Conservation (phyloP, 163 green algal species). For the Chlorella variabilis region DNA sequence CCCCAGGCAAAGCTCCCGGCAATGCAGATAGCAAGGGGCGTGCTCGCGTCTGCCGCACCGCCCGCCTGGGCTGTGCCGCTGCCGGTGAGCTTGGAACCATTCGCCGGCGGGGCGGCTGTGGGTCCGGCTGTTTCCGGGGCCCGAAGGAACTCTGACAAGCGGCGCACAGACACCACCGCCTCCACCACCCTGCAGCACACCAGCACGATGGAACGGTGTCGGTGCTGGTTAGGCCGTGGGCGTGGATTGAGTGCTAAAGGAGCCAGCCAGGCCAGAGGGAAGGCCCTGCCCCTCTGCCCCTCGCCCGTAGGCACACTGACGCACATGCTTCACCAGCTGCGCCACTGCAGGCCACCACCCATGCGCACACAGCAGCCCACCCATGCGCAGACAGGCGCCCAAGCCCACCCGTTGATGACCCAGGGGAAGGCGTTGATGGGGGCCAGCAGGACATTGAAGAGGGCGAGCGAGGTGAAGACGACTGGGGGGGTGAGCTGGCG, state of each 20-base stretch:
- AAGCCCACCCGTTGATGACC: conserved; percentile 77
- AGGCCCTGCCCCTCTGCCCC: no score
- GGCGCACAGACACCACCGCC: conserved; percentile 70
- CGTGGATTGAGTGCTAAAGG: not conserved
- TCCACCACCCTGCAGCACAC: conserved; percentile 68
- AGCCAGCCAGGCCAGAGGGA: no score
- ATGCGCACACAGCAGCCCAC: no score
- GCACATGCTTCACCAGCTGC: no score
- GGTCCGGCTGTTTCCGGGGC: conserved; percentile 3
- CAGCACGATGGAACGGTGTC: no score
- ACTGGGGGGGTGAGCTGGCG: conserved; percentile 30
- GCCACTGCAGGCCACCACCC: no score
- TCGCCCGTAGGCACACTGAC: no score
- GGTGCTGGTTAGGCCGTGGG: no score
- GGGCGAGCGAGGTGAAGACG: conserved; percentile 86
- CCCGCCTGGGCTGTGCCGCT: not conserved
- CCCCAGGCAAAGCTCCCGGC: conserved; percentile 40
- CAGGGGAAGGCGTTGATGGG: conserved; percentile 93
- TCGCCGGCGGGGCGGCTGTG: not conserved
- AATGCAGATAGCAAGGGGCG: conserved; percentile 13
- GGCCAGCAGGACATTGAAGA: conserved; percentile 87
- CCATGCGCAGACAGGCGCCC: no score
- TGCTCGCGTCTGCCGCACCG: not conserved
- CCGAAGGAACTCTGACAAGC: conserved; percentile 62
- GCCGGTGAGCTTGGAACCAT: not conserved